A percentile compares a stretch with the other conserved stretches of the same genome.
Conservation (phyloP, 2,329 filamentous ascomycete genomes). For the Amphichorda felina region DNA sequence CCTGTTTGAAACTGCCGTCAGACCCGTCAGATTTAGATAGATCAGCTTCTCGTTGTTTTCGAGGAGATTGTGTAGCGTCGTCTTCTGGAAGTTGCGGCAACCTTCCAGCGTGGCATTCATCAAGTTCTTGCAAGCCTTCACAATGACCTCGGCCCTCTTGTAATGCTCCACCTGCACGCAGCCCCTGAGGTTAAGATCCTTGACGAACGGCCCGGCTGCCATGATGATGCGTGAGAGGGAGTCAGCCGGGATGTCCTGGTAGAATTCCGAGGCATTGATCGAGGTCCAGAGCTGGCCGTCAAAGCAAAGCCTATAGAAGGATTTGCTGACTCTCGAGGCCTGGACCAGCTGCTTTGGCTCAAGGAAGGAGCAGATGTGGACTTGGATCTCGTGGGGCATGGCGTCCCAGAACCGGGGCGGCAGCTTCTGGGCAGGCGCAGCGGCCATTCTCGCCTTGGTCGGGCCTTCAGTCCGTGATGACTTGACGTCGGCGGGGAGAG, state of each 20-base stretch:
- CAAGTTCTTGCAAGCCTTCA: slow-evolving; percentile 77
- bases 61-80: slow-evolving; percentile 67
- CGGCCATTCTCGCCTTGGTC: slow-evolving; percentile 6
- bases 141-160: slow-evolving; percentile 64
- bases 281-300: slow-evolving; percentile 89
- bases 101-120: slow-evolving; percentile 83
- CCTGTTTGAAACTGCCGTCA: slow-evolving; percentile 68
- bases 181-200: slow-evolving; percentile 79
- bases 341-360: slow-evolving; percentile 71
- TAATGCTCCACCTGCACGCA: slow-evolving; percentile 82
- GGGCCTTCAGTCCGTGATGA: slow-evolving; percentile 21
- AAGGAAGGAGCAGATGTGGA: slow-evolving; percentile 67
- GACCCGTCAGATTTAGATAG: slow-evolving; percentile 77
- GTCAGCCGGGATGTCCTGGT: slow-evolving; percentile 73
- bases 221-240: slow-evolving; percentile 77
- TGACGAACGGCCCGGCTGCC: slow-evolving; percentile 78
- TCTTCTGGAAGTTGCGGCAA: slow-evolving; percentile 70
- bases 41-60: slow-evolving; percentile 62
- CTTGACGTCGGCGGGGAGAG: slow-evolving; percentile 52
- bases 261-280: slow-evolving; percentile 78
- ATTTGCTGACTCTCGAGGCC: slow-evolving; percentile 63
- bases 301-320: slow-evolving; percentile 75
- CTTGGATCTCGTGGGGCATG: slow-evolving; percentile 72
- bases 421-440: slow-evolving; percentile 3
- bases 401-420: slow-evolving; percentile 55